Conservation (phyloP, 805 yeast species). For the Candida yuanshanica region DNA sequence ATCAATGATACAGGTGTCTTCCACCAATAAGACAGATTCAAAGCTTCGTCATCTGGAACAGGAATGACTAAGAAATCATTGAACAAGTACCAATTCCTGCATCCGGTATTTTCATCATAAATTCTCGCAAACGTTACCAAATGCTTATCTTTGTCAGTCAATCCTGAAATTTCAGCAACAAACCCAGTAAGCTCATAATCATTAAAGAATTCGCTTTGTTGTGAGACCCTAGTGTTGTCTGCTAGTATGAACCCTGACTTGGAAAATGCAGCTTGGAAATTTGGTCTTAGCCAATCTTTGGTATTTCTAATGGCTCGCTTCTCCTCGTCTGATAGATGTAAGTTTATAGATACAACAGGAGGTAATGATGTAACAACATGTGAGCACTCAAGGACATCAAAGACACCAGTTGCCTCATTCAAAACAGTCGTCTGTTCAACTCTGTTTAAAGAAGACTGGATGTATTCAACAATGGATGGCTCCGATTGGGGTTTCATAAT, state of each 20-base stretch:
- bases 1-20: constrained; percentile 72
- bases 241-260: constrained; percentile 16
- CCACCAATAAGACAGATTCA: constrained; percentile 71
- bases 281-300: constrained; percentile 56
- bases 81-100: constrained; percentile 67
- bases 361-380: constrained; percentile 53
- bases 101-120: constrained; percentile 26
- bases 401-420: constrained; percentile 46
- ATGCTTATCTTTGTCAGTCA: constrained; percentile 47
- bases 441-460: constrained; percentile 58
- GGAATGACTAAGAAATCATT: constrained; percentile 86
- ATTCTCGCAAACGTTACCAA: constrained; percentile 54
- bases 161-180: constrained; percentile 52
- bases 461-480: constrained; percentile 44
- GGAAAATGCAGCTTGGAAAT: constrained; percentile 44
- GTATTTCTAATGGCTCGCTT: constrained; percentile 43
- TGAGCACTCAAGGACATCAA: constrained; percentile 50
- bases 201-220: constrained; percentile 14
- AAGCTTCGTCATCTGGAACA: constrained; percentile 70
- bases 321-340: constrained; percentile 50
- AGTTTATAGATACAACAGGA: constrained; percentile 56
- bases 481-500: constrained; percentile 25
- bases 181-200: constrained; percentile 63
- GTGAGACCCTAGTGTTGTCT: constrained; percentile 5
- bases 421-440: constrained; percentile 41